Percentiles rank a stretch among this genome's conserved stretches.
phyloP scores from a whole-genome alignment of 2,329 filamentous ascomycete genomes.

The Pseudofabraea citricarpa region DNA sequence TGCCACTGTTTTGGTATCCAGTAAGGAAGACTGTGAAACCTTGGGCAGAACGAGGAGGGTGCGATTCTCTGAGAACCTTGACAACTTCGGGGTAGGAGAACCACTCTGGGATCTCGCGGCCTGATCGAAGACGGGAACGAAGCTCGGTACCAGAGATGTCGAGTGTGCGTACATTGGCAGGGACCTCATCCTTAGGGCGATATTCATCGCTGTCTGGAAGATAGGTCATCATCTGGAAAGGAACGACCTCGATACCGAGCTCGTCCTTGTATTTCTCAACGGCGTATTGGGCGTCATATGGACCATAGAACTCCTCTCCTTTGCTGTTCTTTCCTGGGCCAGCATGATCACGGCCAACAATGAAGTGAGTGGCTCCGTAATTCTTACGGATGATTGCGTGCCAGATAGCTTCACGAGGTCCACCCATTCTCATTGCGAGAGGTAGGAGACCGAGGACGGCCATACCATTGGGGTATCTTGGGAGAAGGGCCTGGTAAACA shows the following conservation, averaged over 20 bases:
- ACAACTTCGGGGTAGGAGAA: conserved; percentile 99
- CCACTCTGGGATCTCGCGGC: conserved; percentile 96
- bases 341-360: conserved; percentile 96
- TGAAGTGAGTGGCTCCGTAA: conserved; percentile 98
- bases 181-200: conserved; percentile 84
- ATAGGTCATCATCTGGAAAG: conserved; percentile 99
- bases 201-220: conserved; percentile 97
- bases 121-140: conserved; percentile 82
- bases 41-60: conserved; percentile 85
- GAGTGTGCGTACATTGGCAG: conserved; percentile 75
- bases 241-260: conserved; percentile 97
- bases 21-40: conserved; percentile 99
- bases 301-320: conserved; percentile 94
- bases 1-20: conserved; percentile 93
- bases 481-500: conserved; percentile 94
- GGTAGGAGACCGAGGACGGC: conserved; percentile 91
- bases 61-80: conserved; percentile 90
- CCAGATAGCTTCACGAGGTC: conserved; percentile 97
- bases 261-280: conserved; percentile 96
- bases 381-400: conserved; percentile 99
- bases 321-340: conserved; percentile 98
- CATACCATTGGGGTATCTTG: conserved; percentile 98
- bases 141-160: conserved; percentile 90
- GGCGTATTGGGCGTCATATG: conserved; percentile 93
- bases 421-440: conserved; percentile 98